A percentile compares a stretch with the other conserved stretches of the same genome.
Evolutionary conservation across 352 stramenopile genomes (phyloP).

Genomic region (Globisporangium irregulare): DNA sequence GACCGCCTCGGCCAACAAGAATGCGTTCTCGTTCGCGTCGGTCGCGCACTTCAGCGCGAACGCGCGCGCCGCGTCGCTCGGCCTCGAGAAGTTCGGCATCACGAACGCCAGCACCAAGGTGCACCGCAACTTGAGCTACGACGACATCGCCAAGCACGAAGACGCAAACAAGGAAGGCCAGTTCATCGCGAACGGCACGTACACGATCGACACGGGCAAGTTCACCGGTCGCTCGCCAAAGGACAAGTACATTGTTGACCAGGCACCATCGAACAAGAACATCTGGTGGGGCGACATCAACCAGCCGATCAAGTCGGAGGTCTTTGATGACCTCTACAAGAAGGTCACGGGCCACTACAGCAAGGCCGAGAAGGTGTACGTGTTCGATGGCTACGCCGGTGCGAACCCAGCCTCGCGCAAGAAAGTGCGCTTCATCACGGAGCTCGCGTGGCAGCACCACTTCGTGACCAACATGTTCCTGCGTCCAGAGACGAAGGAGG

Average conservation of each 20-base stretch:
- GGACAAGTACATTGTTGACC: constrained; percentile 98
- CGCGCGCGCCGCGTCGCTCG: constrained; percentile 20
- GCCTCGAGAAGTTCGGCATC: constrained; percentile 90
- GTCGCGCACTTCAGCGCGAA: constrained; percentile 26
- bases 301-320: constrained; percentile 88
- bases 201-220: constrained; percentile 97
- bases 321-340: constrained; percentile 96
- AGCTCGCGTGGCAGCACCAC: constrained; percentile 98
- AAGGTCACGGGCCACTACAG: constrained; percentile 94
- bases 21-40: constrained; percentile 20
- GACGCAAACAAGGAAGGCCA: constrained; percentile 91
- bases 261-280: constrained; percentile 89
- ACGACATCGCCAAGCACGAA: constrained; percentile 95
- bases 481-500: constrained; percentile 68
- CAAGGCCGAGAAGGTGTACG: constrained; percentile 91
- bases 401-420: constrained; percentile 90
- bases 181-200: constrained; percentile 92
- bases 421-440: constrained; percentile 97
- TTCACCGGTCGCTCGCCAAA: constrained; percentile 98
- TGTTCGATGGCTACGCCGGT: constrained; percentile 96
- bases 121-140: constrained; percentile 95
- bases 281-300: constrained; percentile 98
- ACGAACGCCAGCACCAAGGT: constrained; percentile 88
- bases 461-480: constrained; percentile 98
- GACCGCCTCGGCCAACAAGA: constrained; percentile 18